These are phyloP conservation scores for Verticillium nubilum DNA, from an alignment of 2,329 filamentous ascomycete genomes.

Conservation along the genomic window DNA sequence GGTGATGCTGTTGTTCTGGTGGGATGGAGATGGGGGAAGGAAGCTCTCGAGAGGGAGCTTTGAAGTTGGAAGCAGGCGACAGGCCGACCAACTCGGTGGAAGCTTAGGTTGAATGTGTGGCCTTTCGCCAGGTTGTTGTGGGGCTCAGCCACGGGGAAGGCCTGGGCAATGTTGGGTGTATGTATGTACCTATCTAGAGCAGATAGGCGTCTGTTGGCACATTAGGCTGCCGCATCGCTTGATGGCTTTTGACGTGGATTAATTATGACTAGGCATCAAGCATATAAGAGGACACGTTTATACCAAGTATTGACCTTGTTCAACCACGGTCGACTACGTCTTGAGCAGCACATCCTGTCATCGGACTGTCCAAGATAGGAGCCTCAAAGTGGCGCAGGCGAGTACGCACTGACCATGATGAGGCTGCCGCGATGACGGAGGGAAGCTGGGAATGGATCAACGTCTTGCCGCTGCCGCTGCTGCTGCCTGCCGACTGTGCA, in stretches of 20 bases:
- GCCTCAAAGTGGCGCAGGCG: neutral
- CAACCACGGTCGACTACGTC: too few relatives aligned
- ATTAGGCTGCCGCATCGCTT: too few relatives aligned
- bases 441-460: neutral
- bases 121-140: neutral
- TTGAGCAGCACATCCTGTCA: neutral
- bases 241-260: too few relatives aligned
- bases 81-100: neutral
- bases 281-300: too few relatives aligned
- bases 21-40: slow-evolving; percentile 1
- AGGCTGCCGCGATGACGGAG: neutral
- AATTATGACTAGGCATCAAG: too few relatives aligned
- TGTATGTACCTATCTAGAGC: too few relatives aligned
- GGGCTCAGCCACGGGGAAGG: neutral
- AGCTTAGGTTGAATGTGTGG: neutral
- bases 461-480: neutral
- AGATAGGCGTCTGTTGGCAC: too few relatives aligned
- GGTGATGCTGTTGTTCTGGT: neutral
- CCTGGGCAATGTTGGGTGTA: too few relatives aligned
- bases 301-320: too few relatives aligned
- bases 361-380: neutral
- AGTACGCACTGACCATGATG: neutral
- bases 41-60: slow-evolving; percentile 3
- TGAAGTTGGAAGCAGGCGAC: neutral
- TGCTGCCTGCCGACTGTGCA: neutral